phyloP scores from a whole-genome alignment of 305 asterid genomes.

The Fraxinus angustifolia region DNA sequence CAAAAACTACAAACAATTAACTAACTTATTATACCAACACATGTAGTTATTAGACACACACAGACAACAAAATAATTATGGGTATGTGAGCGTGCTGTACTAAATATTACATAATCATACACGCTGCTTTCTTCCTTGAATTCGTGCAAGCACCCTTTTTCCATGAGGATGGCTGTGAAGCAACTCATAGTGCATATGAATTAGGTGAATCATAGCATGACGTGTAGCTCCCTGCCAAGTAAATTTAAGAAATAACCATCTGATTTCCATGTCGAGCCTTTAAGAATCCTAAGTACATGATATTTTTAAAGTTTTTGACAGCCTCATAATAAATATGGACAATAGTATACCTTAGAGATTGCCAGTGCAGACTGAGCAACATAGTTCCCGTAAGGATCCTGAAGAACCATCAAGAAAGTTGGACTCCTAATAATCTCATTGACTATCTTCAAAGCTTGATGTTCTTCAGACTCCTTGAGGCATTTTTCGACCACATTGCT shows the following conservation, averaged over 20 bases:
- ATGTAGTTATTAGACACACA: not conserved
- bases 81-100: not conserved
- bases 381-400: conserved; percentile 63
- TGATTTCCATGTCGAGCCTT: not conserved
- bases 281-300: not conserved
- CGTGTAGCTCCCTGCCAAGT: conserved; percentile 41
- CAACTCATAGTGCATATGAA: conserved; percentile 23
- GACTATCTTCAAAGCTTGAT: conserved; percentile 25
- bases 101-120: not conserved
- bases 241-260: not conserved
- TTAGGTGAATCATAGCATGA: conserved; percentile 18
- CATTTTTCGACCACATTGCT: conserved; percentile 70
- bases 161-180: conserved; percentile 75
- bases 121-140: conserved; percentile 31
- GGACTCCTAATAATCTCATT: conserved; percentile 39
- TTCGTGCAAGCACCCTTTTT: conserved; percentile 47
- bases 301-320: not conserved
- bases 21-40: not conserved
- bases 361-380: conserved; percentile 55
- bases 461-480: conserved; percentile 28
- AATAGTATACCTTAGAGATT: conserved; percentile 29
- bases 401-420: conserved; percentile 43
- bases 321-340: not conserved
- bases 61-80: not conserved
- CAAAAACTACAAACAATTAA: not conserved